Evolutionary conservation across 225 moss, liverwort and hornwort species (phyloP).

Genomic region (Pseudoscleropodium purum): DNA sequence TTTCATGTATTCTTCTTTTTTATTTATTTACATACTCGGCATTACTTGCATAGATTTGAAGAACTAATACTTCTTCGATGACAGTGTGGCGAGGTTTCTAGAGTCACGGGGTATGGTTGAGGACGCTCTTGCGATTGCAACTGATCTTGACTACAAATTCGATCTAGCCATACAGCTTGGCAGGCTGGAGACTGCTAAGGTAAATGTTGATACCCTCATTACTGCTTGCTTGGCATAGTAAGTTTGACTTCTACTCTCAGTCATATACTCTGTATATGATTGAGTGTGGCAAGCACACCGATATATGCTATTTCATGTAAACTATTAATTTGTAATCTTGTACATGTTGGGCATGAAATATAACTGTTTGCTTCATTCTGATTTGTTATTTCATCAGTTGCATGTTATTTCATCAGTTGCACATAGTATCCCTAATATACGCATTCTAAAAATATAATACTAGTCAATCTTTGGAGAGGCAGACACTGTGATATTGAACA

Average conservation of each 20-base stretch:
- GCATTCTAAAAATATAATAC: not conserved
- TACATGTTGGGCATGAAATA: not conserved
- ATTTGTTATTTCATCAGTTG: not conserved
- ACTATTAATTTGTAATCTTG: not conserved
- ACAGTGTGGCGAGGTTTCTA: slow-evolving; percentile 88
- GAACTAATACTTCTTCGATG: not conserved
- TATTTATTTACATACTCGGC: not conserved
- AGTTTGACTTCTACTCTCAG: not conserved
- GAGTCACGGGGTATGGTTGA: slow-evolving; percentile 95
- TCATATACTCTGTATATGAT: not conserved
- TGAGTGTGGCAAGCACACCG: not conserved
- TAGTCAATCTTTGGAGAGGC: not conserved
- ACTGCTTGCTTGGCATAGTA: not conserved
- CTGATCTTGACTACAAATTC: slow-evolving; percentile 90
- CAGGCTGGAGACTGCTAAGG: slow-evolving; percentile 80
- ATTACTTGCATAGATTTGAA: not conserved
- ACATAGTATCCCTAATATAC: not conserved
- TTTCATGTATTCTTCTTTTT: not conserved
- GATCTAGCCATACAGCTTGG: slow-evolving; percentile 91
- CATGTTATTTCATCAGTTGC: not conserved
- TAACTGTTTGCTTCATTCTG: not conserved
- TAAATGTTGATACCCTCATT: not conserved
- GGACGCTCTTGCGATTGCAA: slow-evolving; percentile 77
- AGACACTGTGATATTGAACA: not conserved
- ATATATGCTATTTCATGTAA: not conserved